Conservation (phyloP, 352 stramenopile species). For the Phytophthora capsici region DNA sequence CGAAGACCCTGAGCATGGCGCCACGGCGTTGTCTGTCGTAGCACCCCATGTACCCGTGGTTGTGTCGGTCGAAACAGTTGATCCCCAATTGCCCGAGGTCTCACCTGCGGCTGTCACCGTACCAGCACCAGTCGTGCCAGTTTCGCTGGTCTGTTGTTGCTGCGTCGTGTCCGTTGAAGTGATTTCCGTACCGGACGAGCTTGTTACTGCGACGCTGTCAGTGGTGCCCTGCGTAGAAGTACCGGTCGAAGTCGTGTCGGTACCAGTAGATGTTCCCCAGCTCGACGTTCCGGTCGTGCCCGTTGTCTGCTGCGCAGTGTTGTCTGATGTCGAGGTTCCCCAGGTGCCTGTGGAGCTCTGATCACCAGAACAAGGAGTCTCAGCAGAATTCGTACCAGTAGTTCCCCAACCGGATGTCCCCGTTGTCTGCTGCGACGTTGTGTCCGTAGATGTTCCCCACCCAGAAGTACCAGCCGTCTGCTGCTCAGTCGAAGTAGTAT, state of each 20-base stretch:
- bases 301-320: background rate
- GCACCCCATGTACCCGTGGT: constrained; percentile 3
- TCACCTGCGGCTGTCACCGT: background rate
- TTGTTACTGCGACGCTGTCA: background rate
- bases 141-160: constrained; percentile 13
- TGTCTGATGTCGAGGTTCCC: background rate
- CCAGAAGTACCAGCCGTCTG: background rate
- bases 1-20: constrained; percentile 21
- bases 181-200: too few species aligned
- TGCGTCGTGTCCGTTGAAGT: constrained; percentile 7
- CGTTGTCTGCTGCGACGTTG: background rate
- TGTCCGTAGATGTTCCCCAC: background rate
- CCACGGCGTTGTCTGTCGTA: constrained; percentile 12
- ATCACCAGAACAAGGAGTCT: background rate
- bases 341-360: background rate
- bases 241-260: background rate
- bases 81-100: background rate
- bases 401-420: background rate
- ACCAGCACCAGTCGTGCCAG: constrained; percentile 1
- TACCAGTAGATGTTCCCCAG: constrained; percentile 1
- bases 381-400: background rate
- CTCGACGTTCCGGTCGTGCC: background rate
- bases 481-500: background rate
- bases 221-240: background rate
- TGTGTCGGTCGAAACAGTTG: constrained; percentile 1